These are phyloP conservation scores for Flaveria linearis DNA, from an alignment of 129 eudicot species.

Conservation along the genomic window DNA sequence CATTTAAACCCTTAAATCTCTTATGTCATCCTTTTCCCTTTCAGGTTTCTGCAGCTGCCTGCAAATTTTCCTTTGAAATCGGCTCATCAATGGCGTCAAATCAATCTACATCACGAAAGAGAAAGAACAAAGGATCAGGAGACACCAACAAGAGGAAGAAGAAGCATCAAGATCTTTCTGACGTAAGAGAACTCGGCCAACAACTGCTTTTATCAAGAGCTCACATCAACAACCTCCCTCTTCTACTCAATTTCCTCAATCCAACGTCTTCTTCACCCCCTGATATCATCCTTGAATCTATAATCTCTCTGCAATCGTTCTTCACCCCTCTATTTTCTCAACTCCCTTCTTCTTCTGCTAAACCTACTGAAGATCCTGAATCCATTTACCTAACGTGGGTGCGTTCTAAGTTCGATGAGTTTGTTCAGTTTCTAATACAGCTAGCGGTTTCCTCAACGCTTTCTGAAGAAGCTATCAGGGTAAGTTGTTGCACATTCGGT, in stretches of 20 bases:
- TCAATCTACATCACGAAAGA: conserved; percentile 30
- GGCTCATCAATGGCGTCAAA: conserved; percentile 43
- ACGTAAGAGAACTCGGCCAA: conserved; percentile 59
- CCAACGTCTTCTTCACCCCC: conserved; percentile 47
- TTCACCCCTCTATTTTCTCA: conserved; percentile 66
- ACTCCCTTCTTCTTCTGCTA: conserved; percentile 60
- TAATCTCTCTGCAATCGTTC: conserved; percentile 80
- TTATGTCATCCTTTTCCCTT: background rate
- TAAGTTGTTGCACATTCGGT: conserved; percentile 14
- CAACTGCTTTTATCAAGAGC: conserved; percentile 67
- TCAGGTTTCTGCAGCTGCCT: background rate
- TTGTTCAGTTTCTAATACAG: conserved; percentile 46
- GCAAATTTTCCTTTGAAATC: background rate
- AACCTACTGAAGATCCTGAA: conserved; percentile 54
- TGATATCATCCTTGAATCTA: conserved; percentile 57
- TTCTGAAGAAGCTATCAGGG: conserved; percentile 52
- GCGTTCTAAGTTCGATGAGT: conserved; percentile 74
- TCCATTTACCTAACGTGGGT: conserved; percentile 67
- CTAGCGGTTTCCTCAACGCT: conserved; percentile 41
- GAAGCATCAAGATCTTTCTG: conserved; percentile 45
- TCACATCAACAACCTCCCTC: conserved; percentile 77
- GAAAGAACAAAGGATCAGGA: conserved; percentile 36
- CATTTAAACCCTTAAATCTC: background rate
- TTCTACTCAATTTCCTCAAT: conserved; percentile 47
- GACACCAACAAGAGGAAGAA: conserved; percentile 24